phyloP scores from a whole-genome alignment of 2,329 filamentous ascomycete genomes.

The Biscogniauxia marginata region DNA sequence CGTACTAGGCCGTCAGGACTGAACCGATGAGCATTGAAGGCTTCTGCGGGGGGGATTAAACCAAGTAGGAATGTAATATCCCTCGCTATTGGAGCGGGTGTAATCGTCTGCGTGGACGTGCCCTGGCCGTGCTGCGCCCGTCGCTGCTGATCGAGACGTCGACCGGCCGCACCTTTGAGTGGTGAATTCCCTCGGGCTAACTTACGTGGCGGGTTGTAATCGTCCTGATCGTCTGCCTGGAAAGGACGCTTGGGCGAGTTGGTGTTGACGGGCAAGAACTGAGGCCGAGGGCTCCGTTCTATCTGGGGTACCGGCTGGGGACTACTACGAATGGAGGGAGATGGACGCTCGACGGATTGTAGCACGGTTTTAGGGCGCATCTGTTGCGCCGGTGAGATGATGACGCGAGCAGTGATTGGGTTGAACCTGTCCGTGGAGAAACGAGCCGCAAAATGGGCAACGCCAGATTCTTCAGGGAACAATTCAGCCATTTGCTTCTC shows the following conservation, averaged over 20 bases:
- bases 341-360: slow-evolving; percentile 52
- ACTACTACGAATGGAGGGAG: slow-evolving; percentile 43
- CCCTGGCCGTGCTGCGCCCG: slow-evolving; percentile 53
- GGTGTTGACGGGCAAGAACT: slow-evolving; percentile 42
- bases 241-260: slow-evolving; percentile 63
- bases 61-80: slow-evolving; percentile 64
- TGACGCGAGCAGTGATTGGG: slow-evolving; percentile 74
- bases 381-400: slow-evolving; percentile 79
- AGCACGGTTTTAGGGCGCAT: slow-evolving; percentile 63
- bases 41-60: slow-evolving; percentile 70
- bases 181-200: slow-evolving; percentile 87
- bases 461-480: slow-evolving; percentile 82
- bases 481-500: slow-evolving; percentile 91
- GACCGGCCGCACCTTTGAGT: slow-evolving; percentile 84
- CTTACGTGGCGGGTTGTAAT: slow-evolving; percentile 76
- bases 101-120: slow-evolving; percentile 31
- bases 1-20: slow-evolving; percentile 69
- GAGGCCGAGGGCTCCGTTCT: slow-evolving; percentile 46
- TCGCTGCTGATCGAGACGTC: slow-evolving; percentile 77
- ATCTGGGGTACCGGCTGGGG: slow-evolving; percentile 36
- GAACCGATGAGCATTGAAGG: slow-evolving; percentile 71
- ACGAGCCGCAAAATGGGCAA: slow-evolving; percentile 73
- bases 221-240: slow-evolving; percentile 69
- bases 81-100: slow-evolving; percentile 69
- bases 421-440: slow-evolving; percentile 76